Base-by-base conservation (phyloP, 208 protist species). In the Jaenimonas drosophilae region DNA sequence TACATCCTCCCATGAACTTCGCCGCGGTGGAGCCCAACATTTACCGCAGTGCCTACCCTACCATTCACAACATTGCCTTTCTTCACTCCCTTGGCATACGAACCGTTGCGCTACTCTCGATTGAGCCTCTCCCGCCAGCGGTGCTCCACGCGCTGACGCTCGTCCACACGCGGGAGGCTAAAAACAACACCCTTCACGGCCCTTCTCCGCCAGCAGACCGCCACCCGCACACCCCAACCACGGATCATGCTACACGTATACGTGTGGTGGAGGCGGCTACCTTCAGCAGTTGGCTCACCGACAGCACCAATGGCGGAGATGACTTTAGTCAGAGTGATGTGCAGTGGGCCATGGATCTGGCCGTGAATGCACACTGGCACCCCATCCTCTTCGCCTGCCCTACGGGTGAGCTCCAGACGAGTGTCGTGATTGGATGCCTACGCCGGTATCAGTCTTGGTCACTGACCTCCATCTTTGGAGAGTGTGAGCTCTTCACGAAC, bases 381-480 rank as follows among this genome's bases (percentile, higher is more conserved):
- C 90, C 90, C n/a, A 60, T 96, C 21, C 75, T 96, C 32, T 78
- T 96, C 20, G 49, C 70, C 11, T 95, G 85, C 37, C 77, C 85
- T 7, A 85, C 74, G 1, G 90, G 90, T 20, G 76, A 94, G 37
- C 49, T 94, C 11, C 74, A 92, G 38, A 95, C 90, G 24, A 91
- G 74, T 38, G 70, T 86, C 0, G 43, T 95, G 5, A 66, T 92
- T 1, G 84, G 77, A 14, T 96, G 90, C 69, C 73, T 95, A 53
- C 70, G 88, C 16, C 85, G 76, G 17, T 74, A 80, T 32, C 78
- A 93, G 55, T 57, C 75, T 48, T 95, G 87, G 84, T 61, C 70
- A 2, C 49, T 96, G 27, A 56, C 75, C 1, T 50, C 77, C 14
- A 88, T 88, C 38, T 61, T 87, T 29, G 64, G 52, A 14, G 90